phyloP scores from a whole-genome alignment of 1,139 yeast species.

The Protomyces pachydermus region DNA sequence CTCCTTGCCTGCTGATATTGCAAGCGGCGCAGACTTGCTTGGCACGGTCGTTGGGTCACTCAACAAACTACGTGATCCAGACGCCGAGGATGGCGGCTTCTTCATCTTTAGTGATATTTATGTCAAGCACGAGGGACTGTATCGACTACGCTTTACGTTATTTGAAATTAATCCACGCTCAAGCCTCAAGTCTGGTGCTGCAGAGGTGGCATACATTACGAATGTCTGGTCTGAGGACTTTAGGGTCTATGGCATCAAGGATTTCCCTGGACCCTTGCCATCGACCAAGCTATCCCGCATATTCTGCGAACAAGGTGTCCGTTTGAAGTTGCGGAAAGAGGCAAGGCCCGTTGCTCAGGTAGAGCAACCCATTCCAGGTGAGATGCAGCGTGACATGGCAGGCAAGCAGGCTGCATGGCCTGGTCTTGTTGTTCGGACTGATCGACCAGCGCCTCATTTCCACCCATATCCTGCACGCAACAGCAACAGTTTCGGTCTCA shows the following conservation, averaged over 20 bases:
- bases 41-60: conserved; percentile 15
- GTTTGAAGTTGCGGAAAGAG: conserved; percentile 17
- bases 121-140: conserved; percentile 40
- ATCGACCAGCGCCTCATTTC: neutral
- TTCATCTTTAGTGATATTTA: conserved; percentile 40
- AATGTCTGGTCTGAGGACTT: conserved; percentile 36
- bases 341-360: neutral
- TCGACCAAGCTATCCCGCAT: conserved; percentile 12
- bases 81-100: conserved; percentile 32
- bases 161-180: conserved; percentile 29
- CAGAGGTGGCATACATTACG: conserved; percentile 27
- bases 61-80: conserved; percentile 13
- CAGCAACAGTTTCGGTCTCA: neutral
- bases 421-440: neutral
- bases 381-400: neutral
- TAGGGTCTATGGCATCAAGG: conserved; percentile 41
- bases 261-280: conserved; percentile 39
- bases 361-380: neutral
- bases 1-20: neutral
- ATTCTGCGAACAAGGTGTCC: conserved; percentile 26
- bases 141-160: conserved; percentile 37
- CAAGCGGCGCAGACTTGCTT: neutral
- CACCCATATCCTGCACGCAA: neutral
- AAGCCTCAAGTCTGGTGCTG: neutral
- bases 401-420: neutral